A percentile compares a stretch with the other conserved stretches of the same genome.
Conservation (phyloP, 169 alveolate species). For the Neospora caninum region DNA sequence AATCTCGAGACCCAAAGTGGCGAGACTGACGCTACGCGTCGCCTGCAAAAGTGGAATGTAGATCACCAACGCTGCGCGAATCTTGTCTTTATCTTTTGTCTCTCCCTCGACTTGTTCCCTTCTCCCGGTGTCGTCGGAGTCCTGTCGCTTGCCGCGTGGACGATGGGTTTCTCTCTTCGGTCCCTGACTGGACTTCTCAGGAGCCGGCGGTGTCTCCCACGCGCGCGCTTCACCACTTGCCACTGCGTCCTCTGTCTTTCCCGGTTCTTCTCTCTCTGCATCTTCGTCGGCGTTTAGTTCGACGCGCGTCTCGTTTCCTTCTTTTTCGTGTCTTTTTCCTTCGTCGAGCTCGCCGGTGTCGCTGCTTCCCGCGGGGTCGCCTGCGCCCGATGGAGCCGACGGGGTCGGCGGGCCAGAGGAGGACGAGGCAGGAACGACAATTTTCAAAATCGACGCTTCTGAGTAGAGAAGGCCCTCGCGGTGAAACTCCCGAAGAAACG, state of each 20-base stretch:
- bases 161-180: no score
- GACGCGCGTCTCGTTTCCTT: not conserved
- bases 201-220: no score
- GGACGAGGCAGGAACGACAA: constrained; percentile 33
- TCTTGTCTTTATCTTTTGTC: not conserved
- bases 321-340: not conserved
- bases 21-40: constrained; percentile 60
- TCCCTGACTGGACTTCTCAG: no score
- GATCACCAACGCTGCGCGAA: not conserved
- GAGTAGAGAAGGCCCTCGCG: constrained; percentile 46
- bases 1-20: constrained; percentile 58
- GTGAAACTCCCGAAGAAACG: constrained; percentile 71
- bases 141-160: no score
- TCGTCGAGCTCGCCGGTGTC: not conserved
- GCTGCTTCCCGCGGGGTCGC: no score
- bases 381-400: no score
- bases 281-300: not conserved
- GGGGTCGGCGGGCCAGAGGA: not conserved
- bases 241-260: not conserved
- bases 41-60: constrained; percentile 60
- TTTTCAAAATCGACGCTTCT: constrained; percentile 41
- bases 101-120: not conserved
- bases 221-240: no score
- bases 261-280: not conserved
- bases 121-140: not conserved